phyloP scores from a whole-genome alignment of 2,329 filamentous ascomycete genomes.

The Trichoderma sp. region DNA sequence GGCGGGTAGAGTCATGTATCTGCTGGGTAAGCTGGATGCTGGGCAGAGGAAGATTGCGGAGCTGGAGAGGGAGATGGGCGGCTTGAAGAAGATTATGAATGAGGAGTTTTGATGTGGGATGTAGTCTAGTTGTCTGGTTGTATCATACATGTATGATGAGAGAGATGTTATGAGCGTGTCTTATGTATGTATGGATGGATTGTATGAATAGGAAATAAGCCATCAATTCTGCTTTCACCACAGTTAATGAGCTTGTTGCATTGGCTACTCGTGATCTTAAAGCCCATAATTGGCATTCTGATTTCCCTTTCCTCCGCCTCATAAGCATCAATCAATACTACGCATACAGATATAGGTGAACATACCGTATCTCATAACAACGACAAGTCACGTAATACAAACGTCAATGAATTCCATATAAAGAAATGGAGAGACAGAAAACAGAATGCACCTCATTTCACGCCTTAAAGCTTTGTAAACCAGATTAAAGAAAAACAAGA shows the following conservation, averaged over 20 bases:
- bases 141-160: neutral
- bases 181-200: neutral
- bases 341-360: neutral
- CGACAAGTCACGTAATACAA: neutral
- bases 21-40: slow-evolving; percentile 69
- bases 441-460: neutral
- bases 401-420: neutral
- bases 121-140: neutral
- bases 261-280: neutral
- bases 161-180: neutral
- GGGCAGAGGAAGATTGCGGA: slow-evolving; percentile 72
- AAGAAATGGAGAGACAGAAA: neutral
- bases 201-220: neutral
- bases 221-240: neutral
- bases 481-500: neutral
- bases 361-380: neutral
- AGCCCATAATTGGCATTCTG: neutral
- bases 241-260: neutral
- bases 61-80: slow-evolving; percentile 70
- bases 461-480: neutral
- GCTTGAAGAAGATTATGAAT: slow-evolving; percentile 64
- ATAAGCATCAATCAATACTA: neutral
- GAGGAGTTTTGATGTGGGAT: slow-evolving; percentile 41
- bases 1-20: slow-evolving; percentile 63
- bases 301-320: neutral